A percentile compares a stretch with the other conserved stretches of the same genome.
Conservation (phyloP, 768 basidiomycete species). For the Mycena galopus region DNA sequence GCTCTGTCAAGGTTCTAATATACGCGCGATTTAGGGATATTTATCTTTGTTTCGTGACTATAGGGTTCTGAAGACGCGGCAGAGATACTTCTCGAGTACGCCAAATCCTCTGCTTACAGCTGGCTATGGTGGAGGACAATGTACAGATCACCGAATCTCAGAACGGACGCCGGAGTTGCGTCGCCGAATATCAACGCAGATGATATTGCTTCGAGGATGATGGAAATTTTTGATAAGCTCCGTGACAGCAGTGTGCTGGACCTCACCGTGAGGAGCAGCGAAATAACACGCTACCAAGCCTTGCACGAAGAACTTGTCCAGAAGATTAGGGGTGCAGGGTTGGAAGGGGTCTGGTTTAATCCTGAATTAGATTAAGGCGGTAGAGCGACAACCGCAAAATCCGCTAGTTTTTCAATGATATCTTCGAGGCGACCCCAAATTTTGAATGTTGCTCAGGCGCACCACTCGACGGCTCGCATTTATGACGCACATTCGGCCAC, state of each 20-base stretch:
- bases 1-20: neutral
- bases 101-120: conserved; percentile 1
- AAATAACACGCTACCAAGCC: conserved; percentile 11
- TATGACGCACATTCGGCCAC: no score
- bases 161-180: neutral
- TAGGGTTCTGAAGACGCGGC: conserved; percentile 5
- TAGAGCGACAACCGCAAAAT: neutral
- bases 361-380: neutral
- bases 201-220: neutral
- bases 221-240: neutral
- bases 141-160: neutral
- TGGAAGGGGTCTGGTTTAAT: conserved; percentile 12
- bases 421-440: neutral
- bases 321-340: neutral
- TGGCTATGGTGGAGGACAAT: neutral
- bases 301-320: neutral
- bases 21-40: neutral
- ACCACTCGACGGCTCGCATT: no score
- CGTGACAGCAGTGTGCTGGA: neutral
- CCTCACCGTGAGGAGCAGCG: neutral
- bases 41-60: neutral
- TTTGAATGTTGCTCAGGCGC: no score
- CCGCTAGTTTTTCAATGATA: neutral
- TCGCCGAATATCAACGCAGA: neutral
- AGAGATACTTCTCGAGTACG: neutral